A percentile compares a stretch with the other conserved stretches of the same genome.
These are phyloP conservation scores for Dianthus caryophyllus DNA, from an alignment of 148 eudicot species.

Conservation along the genomic window DNA sequence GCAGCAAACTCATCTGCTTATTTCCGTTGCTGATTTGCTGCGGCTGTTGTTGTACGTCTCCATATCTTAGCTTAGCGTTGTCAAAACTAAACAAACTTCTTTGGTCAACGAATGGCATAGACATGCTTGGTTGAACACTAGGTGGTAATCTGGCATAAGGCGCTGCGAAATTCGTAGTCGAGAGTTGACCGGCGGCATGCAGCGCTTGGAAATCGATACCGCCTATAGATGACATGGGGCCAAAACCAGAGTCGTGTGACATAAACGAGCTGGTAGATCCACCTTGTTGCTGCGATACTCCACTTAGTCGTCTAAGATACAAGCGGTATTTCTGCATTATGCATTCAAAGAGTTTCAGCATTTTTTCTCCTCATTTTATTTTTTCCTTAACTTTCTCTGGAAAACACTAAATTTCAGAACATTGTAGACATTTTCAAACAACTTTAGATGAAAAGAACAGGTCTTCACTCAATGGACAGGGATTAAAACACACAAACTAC, in stretches of 20 bases:
- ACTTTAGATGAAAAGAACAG: too few species aligned
- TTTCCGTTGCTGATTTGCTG: slow-evolving; percentile 30
- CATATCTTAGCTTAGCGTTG: slow-evolving; percentile 46
- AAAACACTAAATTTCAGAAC: too few species aligned
- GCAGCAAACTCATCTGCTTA: slow-evolving; percentile 74
- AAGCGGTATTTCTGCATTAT: slow-evolving; percentile 77
- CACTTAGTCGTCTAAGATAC: slow-evolving; percentile 79
- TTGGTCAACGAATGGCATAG: slow-evolving; percentile 65
- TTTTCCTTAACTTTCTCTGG: too few species aligned
- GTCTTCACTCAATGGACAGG: too few species aligned
- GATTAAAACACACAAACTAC: too few species aligned
- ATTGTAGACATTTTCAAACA: too few species aligned
- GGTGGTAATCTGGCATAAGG: slow-evolving; percentile 48
- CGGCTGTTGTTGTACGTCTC: slow-evolving; percentile 37
- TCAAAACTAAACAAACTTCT: slow-evolving; percentile 77
- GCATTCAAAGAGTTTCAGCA: not conserved
- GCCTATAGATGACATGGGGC: slow-evolving; percentile 47
- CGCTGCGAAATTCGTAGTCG: slow-evolving; percentile 39
- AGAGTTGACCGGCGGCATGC: slow-evolving; percentile 60
- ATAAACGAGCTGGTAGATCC: slow-evolving; percentile 55
- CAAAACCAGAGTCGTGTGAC: slow-evolving; percentile 49
- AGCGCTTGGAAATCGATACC: slow-evolving; percentile 71
- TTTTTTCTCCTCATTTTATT: too few species aligned
- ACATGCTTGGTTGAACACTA: slow-evolving; percentile 39
- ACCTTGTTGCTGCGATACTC: slow-evolving; percentile 62